Conservation (phyloP, 2,329 filamentous ascomycete genomes). For the Diaporthe sp. region DNA sequence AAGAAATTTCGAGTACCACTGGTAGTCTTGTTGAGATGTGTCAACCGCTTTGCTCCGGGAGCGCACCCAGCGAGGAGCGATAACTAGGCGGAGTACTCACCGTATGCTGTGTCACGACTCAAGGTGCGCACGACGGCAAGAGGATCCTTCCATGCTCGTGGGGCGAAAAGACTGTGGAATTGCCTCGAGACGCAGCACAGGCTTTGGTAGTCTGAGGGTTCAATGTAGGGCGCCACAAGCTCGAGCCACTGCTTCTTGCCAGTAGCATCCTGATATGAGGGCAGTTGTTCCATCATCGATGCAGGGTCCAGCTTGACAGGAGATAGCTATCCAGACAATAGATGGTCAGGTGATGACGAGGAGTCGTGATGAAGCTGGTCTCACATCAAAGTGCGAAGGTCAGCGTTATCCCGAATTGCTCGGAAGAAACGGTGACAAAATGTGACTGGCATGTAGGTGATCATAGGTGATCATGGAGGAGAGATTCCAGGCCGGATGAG, state of each 20-base stretch:
- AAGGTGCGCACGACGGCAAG: slow-evolving; percentile 55
- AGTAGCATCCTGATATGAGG: slow-evolving; percentile 68
- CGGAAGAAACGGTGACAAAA: not conserved
- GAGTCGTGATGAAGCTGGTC: not conserved
- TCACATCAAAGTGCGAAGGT: not conserved
- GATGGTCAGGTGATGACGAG: not conserved
- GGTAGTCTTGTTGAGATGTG: slow-evolving; percentile 56
- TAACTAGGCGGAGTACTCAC: slow-evolving; percentile 51
- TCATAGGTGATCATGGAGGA: not conserved
- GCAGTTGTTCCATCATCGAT: slow-evolving; percentile 55
- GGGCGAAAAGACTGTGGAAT: slow-evolving; percentile 65
- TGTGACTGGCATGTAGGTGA: not conserved
- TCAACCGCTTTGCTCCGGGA: slow-evolving; percentile 40
- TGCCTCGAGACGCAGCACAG: slow-evolving; percentile 64
- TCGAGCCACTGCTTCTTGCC: slow-evolving; percentile 63
- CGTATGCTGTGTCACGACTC: slow-evolving; percentile 60
- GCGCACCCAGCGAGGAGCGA: slow-evolving; percentile 8
- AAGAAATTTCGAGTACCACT: slow-evolving; percentile 65
- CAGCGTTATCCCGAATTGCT: not conserved
- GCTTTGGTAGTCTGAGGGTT: slow-evolving; percentile 56
- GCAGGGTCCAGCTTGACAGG: not conserved
- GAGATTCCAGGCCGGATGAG: not conserved
- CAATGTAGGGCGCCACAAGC: slow-evolving; percentile 62
- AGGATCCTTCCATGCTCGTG: slow-evolving; percentile 67
- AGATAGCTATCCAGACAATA: not conserved